Evolutionary conservation across 139 green algal genomes (phyloP).

Genomic region (Chlorella sorokiniana): DNA sequence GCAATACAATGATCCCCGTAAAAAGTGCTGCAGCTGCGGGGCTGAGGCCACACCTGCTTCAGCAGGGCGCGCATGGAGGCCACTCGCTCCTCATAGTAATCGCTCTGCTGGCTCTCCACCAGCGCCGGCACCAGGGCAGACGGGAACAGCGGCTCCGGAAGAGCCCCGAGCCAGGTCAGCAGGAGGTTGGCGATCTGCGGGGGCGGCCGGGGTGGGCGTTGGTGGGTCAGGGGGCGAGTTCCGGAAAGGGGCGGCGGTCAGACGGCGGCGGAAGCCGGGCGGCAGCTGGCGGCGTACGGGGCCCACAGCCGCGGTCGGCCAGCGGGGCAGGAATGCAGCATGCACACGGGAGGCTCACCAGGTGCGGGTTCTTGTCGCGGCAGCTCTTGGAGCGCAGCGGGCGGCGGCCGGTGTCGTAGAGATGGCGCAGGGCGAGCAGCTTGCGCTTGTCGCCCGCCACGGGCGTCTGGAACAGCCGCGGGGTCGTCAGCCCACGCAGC

Average conservation of each 20-base stretch:
- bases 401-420: conserved; percentile 35
- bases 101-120: conserved; percentile 8
- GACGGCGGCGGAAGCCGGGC: not conserved
- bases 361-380: conserved; percentile 24
- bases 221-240: too few relatives aligned
- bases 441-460: conserved; percentile 10
- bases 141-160: conserved; percentile 41
- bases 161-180: conserved; percentile 42
- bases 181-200: conserved; percentile 42
- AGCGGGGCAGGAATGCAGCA: not conserved
- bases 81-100: conserved; percentile 11
- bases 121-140: conserved; percentile 25
- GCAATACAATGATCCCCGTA: not conserved
- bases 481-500: conserved; percentile 16
- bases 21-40: too few relatives aligned
- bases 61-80: conserved; percentile 31
- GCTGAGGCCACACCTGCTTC: conserved; percentile 35
- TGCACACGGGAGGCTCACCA: not conserved
- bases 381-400: conserved; percentile 35
- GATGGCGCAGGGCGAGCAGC: conserved; percentile 26
- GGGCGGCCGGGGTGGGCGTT: not conserved
- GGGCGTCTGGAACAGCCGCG: conserved; percentile 18
- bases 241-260: not conserved
- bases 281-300: not conserved
- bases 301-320: not conserved